These are phyloP conservation scores for Panicum virgatum DNA, from an alignment of 202 grass and related monocot species.

Conservation along the genomic window DNA sequence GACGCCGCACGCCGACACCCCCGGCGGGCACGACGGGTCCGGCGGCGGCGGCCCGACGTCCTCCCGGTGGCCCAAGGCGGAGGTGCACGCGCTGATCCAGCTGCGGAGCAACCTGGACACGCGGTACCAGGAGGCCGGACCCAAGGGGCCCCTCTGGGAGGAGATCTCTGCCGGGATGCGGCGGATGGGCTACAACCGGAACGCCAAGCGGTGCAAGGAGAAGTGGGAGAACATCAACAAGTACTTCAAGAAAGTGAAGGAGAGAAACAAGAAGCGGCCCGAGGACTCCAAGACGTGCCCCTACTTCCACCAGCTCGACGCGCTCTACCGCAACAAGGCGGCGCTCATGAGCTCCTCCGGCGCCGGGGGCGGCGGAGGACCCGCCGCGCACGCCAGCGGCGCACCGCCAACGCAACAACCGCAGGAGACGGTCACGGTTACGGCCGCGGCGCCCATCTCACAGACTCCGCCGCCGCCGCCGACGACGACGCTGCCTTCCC, in stretches of 20 bases:
- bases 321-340: constrained; percentile 85
- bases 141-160: constrained; percentile 93
- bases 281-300: constrained; percentile 98
- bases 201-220: constrained; percentile 91
- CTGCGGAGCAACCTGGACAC: constrained; percentile 74
- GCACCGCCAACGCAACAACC: constrained; percentile 3
- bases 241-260: constrained; percentile 99
- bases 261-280: constrained; percentile 90
- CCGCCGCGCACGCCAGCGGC: constrained; percentile 25
- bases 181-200: constrained; percentile 77
- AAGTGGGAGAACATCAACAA: constrained; percentile 99
- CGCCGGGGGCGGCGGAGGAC: neutral
- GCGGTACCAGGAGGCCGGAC: constrained; percentile 85
- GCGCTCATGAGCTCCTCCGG: constrained; percentile 21
- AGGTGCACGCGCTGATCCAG: constrained; percentile 91
- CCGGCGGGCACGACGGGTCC: constrained; percentile 38
- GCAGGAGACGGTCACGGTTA: constrained; percentile 27
- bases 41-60: constrained; percentile 47
- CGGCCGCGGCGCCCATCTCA: constrained; percentile 51
- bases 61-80: constrained; percentile 91
- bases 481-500: neutral
- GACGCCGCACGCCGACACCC: constrained; percentile 2
- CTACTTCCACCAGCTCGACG: constrained; percentile 97
- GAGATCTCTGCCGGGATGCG: constrained; percentile 88
- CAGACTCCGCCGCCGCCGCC: constrained; percentile 48